Base-by-base conservation (phyloP, 768 basidiomycete genomes). In the Omphalotus guepiniiformis region DNA sequence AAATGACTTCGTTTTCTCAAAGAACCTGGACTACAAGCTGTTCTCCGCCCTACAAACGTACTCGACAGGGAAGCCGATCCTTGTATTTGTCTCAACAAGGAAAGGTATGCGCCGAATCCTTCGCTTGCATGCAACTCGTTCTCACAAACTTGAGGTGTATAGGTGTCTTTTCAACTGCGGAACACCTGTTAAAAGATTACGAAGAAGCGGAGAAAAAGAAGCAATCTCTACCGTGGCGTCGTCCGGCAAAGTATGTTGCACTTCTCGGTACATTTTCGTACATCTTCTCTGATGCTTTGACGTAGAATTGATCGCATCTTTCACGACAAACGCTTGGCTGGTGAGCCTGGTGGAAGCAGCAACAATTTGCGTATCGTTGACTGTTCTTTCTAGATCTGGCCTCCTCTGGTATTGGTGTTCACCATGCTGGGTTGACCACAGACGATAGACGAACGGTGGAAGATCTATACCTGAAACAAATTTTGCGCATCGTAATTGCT, bases 31-130 rank as follows among this genome's bases (percentile, higher is more conserved):
- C 59, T 75, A 65, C 56, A 85, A 80, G 51, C 62, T 97, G 7
- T 94, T 85, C 58, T 57, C 73, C 0, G 62, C 86, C n/a, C 70
- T 98, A 49, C 79, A 84, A 52, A 70, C 81, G 53, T 81, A 93
- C 57, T 80, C 85, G 0, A 68, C 72, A 12, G 81, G 85, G 23
- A 94, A 93, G 62, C 93, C 95, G 0, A 85, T 91, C 15, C 66
- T 99, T 40, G 67, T 98, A 6, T 99, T 99, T 60, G 87, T 85
- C 53, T 73, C 90, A 15, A 97, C 95, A 2, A 76, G 95, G 55
- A 93, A 88, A 73, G 85, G 92, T 86, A 54, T 32, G 42, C 46
- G 3, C 30, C 19, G 37, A 25, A 19, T 18, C 18, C 27, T 32
- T 18, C 5, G 7, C 3, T 13, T 48, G 12, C 5, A 12, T 21